phyloP scores from a whole-genome alignment of 2,329 filamentous ascomycete species.

The Chrysosporium queenslandicum region DNA sequence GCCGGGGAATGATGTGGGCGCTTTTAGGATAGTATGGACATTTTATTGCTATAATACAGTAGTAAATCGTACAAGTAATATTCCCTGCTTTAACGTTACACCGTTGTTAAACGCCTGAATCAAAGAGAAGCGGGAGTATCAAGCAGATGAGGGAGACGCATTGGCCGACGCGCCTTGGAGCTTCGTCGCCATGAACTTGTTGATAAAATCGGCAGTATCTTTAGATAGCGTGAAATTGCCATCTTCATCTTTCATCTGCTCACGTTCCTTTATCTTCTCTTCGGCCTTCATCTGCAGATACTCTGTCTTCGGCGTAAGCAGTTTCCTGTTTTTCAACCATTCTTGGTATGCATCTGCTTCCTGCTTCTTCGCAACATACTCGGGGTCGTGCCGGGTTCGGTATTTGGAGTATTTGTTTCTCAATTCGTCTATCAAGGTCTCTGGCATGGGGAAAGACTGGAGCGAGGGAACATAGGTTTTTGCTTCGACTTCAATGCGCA shows the following conservation, averaged over 20 bases:
- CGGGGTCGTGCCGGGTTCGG: constrained; percentile 67
- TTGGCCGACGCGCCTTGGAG: constrained; percentile 16
- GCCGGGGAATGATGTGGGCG: background rate
- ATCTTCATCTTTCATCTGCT: constrained; percentile 29
- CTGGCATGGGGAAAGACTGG: constrained; percentile 66
- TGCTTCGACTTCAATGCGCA: constrained; percentile 63
- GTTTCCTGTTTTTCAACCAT: constrained; percentile 36
- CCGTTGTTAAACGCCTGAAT: constrained; percentile 1
- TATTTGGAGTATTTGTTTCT: constrained; percentile 73
- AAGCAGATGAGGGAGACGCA: constrained; percentile 9
- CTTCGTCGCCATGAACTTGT: constrained; percentile 26
- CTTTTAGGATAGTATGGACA: background rate
- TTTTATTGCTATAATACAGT: constrained; percentile 8
- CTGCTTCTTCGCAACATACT: constrained; percentile 58
- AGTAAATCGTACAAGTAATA: constrained; percentile 2
- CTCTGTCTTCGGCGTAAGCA: constrained; percentile 42
- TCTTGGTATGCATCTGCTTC: constrained; percentile 45
- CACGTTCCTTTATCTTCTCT: constrained; percentile 29
- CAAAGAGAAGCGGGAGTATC: background rate
- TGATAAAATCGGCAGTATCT: constrained; percentile 30
- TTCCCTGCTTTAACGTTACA: background rate
- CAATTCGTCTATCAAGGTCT: constrained; percentile 71
- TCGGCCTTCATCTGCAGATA: constrained; percentile 29
- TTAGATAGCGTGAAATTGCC: constrained; percentile 30
- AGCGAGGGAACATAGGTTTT: constrained; percentile 70